Evolutionary conservation across 345 rosid genomes (phyloP).

Genomic region (Salix koriyanagi): DNA sequence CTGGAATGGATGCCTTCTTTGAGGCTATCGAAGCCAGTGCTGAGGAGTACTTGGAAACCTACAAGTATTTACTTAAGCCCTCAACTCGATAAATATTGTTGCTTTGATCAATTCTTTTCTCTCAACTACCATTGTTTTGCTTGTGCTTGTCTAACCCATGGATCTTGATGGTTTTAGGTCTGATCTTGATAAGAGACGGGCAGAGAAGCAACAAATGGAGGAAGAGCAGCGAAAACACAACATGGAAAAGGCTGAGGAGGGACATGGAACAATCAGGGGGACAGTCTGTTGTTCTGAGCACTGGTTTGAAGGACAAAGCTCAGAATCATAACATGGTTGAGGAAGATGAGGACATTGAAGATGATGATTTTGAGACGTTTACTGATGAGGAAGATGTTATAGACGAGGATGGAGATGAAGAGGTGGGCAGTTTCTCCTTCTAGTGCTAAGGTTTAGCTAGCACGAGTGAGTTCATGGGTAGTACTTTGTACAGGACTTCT

Average conservation of each 20-base stretch:
- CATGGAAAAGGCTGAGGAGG: constrained; percentile 63
- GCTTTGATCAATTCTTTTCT: neutral
- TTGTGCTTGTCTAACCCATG: neutral
- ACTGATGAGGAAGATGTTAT: constrained; percentile 38
- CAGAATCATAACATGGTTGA: constrained; percentile 27
- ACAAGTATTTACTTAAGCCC: constrained; percentile 39
- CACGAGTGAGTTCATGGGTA: neutral
- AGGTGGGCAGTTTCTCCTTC: constrained; percentile 39
- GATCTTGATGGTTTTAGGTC: constrained; percentile 32
- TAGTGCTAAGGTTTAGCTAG: constrained; percentile 4
- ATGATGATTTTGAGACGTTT: constrained; percentile 26
- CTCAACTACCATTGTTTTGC: neutral
- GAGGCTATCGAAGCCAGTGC: constrained; percentile 68
- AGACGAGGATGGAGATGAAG: constrained; percentile 50
- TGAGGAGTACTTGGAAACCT: constrained; percentile 67
- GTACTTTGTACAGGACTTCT: neutral
- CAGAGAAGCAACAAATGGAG: constrained; percentile 66
- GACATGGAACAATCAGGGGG: constrained; percentile 73
- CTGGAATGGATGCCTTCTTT: constrained; percentile 70
- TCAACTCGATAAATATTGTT: neutral
- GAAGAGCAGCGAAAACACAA: constrained; percentile 51
- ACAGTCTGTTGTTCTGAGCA: constrained; percentile 61
- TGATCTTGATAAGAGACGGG: constrained; percentile 72
- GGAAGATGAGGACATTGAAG: constrained; percentile 37
- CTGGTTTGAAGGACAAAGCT: constrained; percentile 51